Conservation (phyloP, 345 rosid genomes). For the Eucalyptus cladocalyx region DNA sequence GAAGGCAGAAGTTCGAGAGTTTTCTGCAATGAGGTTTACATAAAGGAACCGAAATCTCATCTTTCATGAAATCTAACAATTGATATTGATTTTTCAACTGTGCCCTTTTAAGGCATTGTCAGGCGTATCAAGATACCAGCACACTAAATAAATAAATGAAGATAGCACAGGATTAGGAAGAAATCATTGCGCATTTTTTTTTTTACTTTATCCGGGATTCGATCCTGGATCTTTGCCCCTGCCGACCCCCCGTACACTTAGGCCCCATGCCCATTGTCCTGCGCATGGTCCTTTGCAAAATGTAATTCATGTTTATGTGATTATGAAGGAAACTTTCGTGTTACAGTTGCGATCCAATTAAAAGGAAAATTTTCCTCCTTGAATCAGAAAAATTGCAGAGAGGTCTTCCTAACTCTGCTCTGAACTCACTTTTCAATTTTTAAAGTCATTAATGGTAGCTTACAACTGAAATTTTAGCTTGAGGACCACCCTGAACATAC, state of each 20-base stretch:
- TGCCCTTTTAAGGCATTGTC: background rate
- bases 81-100: background rate
- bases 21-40: background rate
- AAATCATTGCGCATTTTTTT: background rate
- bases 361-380: background rate
- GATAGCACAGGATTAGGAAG: background rate
- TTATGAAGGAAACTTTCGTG: background rate
- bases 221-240: background rate
- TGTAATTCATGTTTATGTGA: background rate
- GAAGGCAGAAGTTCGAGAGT: background rate
- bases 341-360: background rate
- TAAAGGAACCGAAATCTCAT: background rate
- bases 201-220: background rate
- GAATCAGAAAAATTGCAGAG: background rate
- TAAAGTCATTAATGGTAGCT: conserved; percentile 35
- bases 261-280: background rate
- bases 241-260: background rate
- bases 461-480: conserved; percentile 44
- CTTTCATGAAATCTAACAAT: background rate
- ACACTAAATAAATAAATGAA: no score
- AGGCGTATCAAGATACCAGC: background rate
- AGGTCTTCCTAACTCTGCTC: background rate
- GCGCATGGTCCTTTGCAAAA: background rate
- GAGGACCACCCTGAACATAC: conserved; percentile 77
- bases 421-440: background rate